Percentiles rank a stretch among this genome's conserved stretches.
These are phyloP conservation scores for Exophiala xenobiotica DNA, from an alignment of 2,329 filamentous ascomycete species.

Conservation along the genomic window DNA sequence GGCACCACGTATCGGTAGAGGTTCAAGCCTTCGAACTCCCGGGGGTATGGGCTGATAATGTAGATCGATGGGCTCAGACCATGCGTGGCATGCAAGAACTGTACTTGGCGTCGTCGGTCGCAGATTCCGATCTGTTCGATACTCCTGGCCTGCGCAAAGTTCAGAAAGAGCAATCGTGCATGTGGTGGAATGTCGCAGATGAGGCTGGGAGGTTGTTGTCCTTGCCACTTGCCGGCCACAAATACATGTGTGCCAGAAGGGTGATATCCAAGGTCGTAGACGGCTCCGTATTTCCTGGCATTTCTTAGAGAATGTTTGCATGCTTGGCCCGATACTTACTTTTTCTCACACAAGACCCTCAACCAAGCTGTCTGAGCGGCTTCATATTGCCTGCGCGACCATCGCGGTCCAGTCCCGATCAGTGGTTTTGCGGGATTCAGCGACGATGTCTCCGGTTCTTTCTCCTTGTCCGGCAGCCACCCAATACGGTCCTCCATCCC, in stretches of 20 bases:
- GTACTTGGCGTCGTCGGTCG: neutral
- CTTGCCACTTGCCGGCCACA: neutral
- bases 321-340: neutral
- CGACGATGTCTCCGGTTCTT: neutral
- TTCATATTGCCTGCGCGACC: neutral
- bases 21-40: neutral
- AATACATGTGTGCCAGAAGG: neutral
- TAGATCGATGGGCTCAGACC: neutral
- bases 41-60: neutral
- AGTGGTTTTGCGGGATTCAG: neutral
- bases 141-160: neutral
- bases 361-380: neutral
- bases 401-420: neutral
- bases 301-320: neutral
- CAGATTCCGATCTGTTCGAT: neutral
- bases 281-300: neutral
- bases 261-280: neutral
- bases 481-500: neutral
- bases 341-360: neutral
- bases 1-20: neutral
- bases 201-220: neutral
- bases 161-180: neutral
- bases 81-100: neutral
- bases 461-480: neutral
- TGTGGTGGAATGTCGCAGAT: neutral